Evolutionary conservation across 2,329 filamentous ascomycete species (phyloP).

Genomic region (Venturia nashicola): DNA sequence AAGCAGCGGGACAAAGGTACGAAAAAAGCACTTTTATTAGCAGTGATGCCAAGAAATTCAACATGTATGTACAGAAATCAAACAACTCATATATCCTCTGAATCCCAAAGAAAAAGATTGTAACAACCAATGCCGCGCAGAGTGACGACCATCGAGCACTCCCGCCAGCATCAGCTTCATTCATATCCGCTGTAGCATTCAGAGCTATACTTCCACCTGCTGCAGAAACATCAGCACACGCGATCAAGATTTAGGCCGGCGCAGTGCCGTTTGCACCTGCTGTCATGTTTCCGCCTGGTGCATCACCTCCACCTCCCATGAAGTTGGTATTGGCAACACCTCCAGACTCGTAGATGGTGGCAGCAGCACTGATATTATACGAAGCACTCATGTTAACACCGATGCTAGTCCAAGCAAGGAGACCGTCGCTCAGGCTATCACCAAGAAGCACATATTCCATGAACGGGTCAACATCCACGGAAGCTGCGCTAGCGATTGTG

Average conservation of each 20-base stretch:
- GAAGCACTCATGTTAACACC: constrained; percentile 7
- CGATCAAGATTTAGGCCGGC: background rate
- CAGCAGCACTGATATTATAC: constrained; percentile 3
- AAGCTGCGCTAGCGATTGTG: constrained; percentile 34
- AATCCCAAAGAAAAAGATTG: background rate
- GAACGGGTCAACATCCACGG: constrained; percentile 43
- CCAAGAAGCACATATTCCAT: constrained; percentile 46
- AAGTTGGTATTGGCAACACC: constrained; percentile 5
- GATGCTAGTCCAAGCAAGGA: constrained; percentile 11
- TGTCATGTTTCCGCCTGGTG: background rate
- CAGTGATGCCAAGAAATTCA: too few relatives aligned
- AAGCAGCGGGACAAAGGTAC: too few relatives aligned
- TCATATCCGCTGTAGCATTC: background rate
- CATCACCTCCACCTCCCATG: background rate
- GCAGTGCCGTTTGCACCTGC: background rate
- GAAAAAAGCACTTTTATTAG: too few relatives aligned
- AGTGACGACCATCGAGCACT: background rate
- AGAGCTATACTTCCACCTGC: background rate
- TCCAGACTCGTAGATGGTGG: constrained; percentile 1
- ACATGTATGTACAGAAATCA: background rate
- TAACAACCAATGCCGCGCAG: background rate
- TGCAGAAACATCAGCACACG: background rate
- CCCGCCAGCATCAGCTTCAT: background rate
- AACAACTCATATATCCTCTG: background rate
- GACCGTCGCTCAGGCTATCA: constrained; percentile 21